phyloP scores from a whole-genome alignment of 2,329 filamentous ascomycete species.

The Cladophialophora psammophila region DNA sequence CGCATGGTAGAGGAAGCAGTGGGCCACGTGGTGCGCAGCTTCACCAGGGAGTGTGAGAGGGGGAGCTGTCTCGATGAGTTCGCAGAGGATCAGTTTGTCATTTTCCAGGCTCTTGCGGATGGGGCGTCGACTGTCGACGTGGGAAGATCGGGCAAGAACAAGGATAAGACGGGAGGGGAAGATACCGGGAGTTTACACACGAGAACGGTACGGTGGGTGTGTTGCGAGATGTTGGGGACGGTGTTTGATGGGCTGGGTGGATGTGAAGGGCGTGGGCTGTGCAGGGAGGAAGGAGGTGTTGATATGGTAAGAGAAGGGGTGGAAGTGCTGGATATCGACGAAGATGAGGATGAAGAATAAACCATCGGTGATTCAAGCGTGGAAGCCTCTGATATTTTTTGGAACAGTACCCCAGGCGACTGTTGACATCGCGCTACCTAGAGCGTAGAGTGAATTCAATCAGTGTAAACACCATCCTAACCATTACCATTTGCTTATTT shows the following conservation, averaged over 20 bases:
- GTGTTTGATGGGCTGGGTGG: slow-evolving; percentile 26
- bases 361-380: background rate
- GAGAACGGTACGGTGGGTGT: slow-evolving; percentile 55
- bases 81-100: slow-evolving; percentile 65
- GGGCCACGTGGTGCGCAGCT: slow-evolving; percentile 54
- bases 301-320: background rate
- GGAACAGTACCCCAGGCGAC: background rate
- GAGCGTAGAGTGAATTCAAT: background rate
- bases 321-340: background rate
- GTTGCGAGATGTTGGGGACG: slow-evolving; percentile 47
- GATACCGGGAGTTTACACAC: slow-evolving; percentile 48
- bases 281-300: background rate
- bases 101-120: slow-evolving; percentile 64
- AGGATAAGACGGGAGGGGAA: slow-evolving; percentile 13
- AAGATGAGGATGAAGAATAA: background rate
- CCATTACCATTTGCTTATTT: background rate
- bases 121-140: slow-evolving; percentile 49
- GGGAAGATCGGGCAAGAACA: slow-evolving; percentile 28
- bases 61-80: slow-evolving; percentile 61
- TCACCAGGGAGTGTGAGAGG: slow-evolving; percentile 56
- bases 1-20: slow-evolving; percentile 43
- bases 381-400: background rate
- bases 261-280: slow-evolving; percentile 19
- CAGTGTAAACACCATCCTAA: background rate
- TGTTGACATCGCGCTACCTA: background rate